These are phyloP conservation scores for Endotrypanum monterogeii DNA, from an alignment of 208 protist species.

Conservation along the genomic window DNA sequence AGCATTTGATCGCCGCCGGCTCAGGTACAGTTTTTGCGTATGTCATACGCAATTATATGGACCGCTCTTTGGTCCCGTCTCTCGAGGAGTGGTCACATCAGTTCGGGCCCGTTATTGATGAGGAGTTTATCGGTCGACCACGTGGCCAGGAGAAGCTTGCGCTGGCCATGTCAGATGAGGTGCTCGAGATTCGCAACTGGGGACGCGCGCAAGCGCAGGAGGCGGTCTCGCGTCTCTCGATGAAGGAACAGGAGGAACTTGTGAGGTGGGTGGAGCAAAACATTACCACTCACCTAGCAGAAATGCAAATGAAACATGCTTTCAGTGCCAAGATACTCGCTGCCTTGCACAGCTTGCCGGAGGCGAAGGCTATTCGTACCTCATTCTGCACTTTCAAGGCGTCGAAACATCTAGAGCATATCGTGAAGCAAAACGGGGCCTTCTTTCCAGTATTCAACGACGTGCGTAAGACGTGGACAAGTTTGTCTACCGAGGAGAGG, in stretches of 20 bases:
- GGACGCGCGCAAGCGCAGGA: conserved; percentile 22
- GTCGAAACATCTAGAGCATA: conserved; percentile 32
- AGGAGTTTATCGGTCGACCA: conserved; percentile 22
- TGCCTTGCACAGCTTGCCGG: conserved; percentile 51
- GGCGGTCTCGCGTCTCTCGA: conserved; percentile 35
- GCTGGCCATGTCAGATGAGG: conserved; percentile 11
- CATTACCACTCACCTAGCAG: conserved; percentile 18
- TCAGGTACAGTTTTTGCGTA: neutral
- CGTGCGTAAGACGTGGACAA: conserved; percentile 19
- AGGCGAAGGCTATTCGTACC: conserved; percentile 56
- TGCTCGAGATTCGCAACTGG: conserved; percentile 14
- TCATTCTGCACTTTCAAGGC: conserved; percentile 34
- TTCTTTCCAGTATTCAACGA: conserved; percentile 27
- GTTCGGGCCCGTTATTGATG: conserved; percentile 30
- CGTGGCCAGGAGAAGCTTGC: conserved; percentile 5
- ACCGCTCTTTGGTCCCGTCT: conserved; percentile 40
- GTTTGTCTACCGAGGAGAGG: conserved; percentile 47
- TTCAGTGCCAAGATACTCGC: conserved; percentile 59
- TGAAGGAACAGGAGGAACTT: conserved; percentile 39
- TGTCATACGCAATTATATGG: conserved; percentile 23
- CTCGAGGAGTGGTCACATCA: conserved; percentile 44
- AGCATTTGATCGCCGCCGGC: neutral
- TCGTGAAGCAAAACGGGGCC: conserved; percentile 40
- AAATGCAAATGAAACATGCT: conserved; percentile 39
- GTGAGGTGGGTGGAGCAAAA: conserved; percentile 26